Conservation (phyloP, 148 eudicot genomes). For the Talinum fruticosum region DNA sequence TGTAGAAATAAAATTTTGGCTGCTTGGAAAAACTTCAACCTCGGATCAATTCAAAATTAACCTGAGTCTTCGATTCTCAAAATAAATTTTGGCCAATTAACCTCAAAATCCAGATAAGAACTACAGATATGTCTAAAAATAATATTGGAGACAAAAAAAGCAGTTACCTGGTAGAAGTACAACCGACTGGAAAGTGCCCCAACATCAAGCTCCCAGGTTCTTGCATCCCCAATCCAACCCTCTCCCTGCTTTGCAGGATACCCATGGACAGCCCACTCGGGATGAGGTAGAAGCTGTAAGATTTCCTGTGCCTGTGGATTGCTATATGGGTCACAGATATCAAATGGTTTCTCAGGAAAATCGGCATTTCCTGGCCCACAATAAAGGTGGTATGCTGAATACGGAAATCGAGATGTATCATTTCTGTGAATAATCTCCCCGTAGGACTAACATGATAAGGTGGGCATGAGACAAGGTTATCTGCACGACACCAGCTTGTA, state of each 20-base stretch:
- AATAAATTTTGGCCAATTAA: not conserved
- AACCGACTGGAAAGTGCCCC: slow-evolving; percentile 30
- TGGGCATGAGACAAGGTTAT: slow-evolving; percentile 36
- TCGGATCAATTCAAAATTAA: not conserved
- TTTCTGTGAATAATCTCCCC: slow-evolving; percentile 34
- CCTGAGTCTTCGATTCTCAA: not conserved
- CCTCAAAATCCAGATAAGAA: not conserved
- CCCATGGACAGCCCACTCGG: slow-evolving; percentile 40
- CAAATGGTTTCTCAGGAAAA: slow-evolving; percentile 33
- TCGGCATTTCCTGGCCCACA: slow-evolving; percentile 54
- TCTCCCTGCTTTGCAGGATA: slow-evolving; percentile 39
- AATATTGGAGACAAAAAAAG: not conserved
- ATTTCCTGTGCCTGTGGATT: slow-evolving; percentile 43
- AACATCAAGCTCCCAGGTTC: slow-evolving; percentile 37
- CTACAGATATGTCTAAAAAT: not conserved
- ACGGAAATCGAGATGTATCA: slow-evolving; percentile 41
- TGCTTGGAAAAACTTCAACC: not conserved
- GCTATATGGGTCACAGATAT: slow-evolving; percentile 41
- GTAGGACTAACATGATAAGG: slow-evolving; percentile 38
- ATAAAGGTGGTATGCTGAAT: slow-evolving; percentile 47
- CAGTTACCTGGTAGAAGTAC: slow-evolving; percentile 37
- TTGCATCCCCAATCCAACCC: slow-evolving; percentile 41
- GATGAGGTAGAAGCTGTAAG: slow-evolving; percentile 40
- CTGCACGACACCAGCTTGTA: slow-evolving; percentile 36
- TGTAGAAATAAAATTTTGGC: not conserved